Base-by-base conservation (phyloP, 1,139 yeast species). In the Candida albicans region DNA sequence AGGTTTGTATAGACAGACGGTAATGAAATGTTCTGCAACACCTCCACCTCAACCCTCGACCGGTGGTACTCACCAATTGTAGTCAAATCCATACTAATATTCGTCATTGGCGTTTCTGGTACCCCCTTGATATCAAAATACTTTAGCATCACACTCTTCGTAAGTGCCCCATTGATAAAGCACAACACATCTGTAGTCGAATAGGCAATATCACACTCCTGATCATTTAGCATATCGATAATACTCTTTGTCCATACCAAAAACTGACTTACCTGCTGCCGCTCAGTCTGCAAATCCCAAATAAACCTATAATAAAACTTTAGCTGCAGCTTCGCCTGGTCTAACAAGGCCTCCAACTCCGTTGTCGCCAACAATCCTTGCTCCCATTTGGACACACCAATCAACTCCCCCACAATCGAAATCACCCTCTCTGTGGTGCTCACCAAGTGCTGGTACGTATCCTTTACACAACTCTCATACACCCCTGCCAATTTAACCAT, bases 401-500 rank as follows among this genome's bases (percentile, higher is more conserved):
- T 65, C 30, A 84, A 54, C 24, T 75, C 69, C 31, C 75, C 72
- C 1, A 81, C 52, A n/a, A 80, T 56, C 0, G 82, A 60, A 0
- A 85, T 59, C 18, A 83, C 51, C 43, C 86, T 71, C 50, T 87
- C 95, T 37, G 78, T 46, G 5, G 67, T 75, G 1, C 87, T 81
- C 1, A 85, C 67, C 14, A 84, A 50, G 44, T 75, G 74, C 39
- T 77, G 73, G 50, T 77, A 79, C 1, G 79, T 51, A 1, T 65
- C 56, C 47, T 75, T 73, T 42, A 82, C 62, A 0, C 73, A 59
- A 35, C 59, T 58, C 32, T 82, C 87, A 55, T 77, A 82, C 0
- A 70, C 55, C 36, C 70, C 67, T 0, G 86, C 84, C 18, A 75
- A 48, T 44, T 75, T 77, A 9, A 65, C 63, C 77, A 91, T 77